Evolutionary conservation across 2,329 filamentous ascomycete species (phyloP), one percentile per base, ranked within the genome.

Genomic region (Aspergillus felis): DNA sequence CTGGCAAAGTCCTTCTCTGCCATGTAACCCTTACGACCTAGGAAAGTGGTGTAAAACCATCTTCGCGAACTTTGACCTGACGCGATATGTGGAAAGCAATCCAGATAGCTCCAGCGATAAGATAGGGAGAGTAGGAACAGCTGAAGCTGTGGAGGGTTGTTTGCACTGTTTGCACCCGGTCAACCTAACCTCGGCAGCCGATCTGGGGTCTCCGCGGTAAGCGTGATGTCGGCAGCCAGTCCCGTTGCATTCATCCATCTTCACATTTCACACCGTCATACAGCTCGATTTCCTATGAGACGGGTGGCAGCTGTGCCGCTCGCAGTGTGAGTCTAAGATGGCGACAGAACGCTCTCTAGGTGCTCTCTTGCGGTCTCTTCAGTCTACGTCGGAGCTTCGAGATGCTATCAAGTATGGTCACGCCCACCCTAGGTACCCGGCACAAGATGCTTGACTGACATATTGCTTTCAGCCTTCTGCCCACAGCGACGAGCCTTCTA

Each of bases 291-390:
- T 52, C 48, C 50, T 55, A 61, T 59, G 58, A 41, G 12, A 42
- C 56, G 22, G 49, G 29, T 20, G 22, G 44, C 41, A 24, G 29
- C 35, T 49, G 50, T 35, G 17, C 29, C 47, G 20, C 22, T 24
- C 38, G 20, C 24, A 44, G 41, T 20, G 24, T 29, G 46, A 20
- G 52, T 35, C 28, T 35, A 63, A 53, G 7, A 86, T 86, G 83
- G 79, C 82, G 50, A 83, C 82, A 60, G 84, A 87, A 72, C 79
- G 84, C 64, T 82, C 86, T 49, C 69, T 87, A 32, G 81, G 81
- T 52, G 84, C 83, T 44, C 76, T 87, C 22, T 70, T 88, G 64
- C 78, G 84, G 61, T 84, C 84, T 32, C 74, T 87, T 42, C 84
- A 87, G 68, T 81, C 80, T 6, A 81, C 82, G 50, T 79, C 83